Evolutionary conservation across 345 rosid species (phyloP).

Genomic region (Corchorus olitorius): DNA sequence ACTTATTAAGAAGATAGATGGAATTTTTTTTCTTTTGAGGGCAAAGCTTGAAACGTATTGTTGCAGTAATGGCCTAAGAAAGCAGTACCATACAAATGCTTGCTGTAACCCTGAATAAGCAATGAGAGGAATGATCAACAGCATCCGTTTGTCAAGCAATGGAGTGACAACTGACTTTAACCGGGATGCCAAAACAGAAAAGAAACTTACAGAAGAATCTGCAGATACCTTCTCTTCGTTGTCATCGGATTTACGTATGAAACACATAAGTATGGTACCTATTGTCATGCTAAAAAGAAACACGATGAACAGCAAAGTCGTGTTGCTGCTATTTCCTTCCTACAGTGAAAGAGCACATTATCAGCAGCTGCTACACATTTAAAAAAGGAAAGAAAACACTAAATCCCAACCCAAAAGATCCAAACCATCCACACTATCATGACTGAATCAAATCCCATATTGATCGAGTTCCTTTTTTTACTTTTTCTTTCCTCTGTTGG

Average conservation of each 20-base stretch:
- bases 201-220: slow-evolving; percentile 52
- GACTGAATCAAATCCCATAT: background rate
- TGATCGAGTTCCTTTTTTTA: background rate
- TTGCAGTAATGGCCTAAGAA: slow-evolving; percentile 10
- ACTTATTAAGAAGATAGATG: background rate
- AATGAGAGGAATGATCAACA: slow-evolving; percentile 75
- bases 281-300: slow-evolving; percentile 77
- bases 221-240: slow-evolving; percentile 47
- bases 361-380: slow-evolving; percentile 1
- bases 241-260: slow-evolving; percentile 64
- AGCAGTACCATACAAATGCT: slow-evolving; percentile 77
- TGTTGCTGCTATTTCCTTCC: slow-evolving; percentile 76
- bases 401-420: background rate
- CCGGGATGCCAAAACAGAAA: slow-evolving; percentile 51
- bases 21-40: background rate
- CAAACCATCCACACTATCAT: background rate
- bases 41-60: slow-evolving; percentile 1
- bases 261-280: slow-evolving; percentile 77
- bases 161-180: slow-evolving; percentile 65
- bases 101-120: slow-evolving; percentile 95
- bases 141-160: slow-evolving; percentile 71
- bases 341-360: slow-evolving; percentile 31
- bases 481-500: no score
- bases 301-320: slow-evolving; percentile 67
- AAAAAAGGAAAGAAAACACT: background rate